Evolutionary conservation across 129 eudicot species (phyloP).

Genomic region (Flaveria trinervia): DNA sequence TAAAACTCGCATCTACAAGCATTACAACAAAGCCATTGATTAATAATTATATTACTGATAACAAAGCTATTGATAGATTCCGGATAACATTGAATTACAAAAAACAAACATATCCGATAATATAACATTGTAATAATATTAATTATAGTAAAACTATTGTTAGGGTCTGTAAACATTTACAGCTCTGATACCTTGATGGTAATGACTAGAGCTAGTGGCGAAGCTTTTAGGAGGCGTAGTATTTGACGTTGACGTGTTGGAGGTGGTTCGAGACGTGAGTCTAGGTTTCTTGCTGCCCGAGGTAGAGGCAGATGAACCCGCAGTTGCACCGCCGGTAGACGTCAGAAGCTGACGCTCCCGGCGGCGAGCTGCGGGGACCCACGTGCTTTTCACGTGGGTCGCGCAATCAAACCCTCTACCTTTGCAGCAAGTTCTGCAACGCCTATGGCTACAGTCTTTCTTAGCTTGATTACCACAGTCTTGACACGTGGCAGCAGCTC

Average conservation of each 20-base stretch:
- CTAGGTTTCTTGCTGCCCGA: slow-evolving; percentile 79
- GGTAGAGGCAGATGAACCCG: slow-evolving; percentile 69
- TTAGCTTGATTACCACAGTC: slow-evolving; percentile 96
- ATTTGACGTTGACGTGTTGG: slow-evolving; percentile 87
- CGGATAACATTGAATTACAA: no score
- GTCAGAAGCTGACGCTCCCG: slow-evolving; percentile 69
- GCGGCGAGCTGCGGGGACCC: slow-evolving; percentile 94
- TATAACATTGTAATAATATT: background rate
- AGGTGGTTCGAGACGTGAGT: slow-evolving; percentile 67
- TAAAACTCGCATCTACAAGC: slow-evolving; percentile 60
- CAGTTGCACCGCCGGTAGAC: slow-evolving; percentile 7
- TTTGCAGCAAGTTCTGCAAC: slow-evolving; percentile 90
- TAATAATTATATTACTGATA: background rate
- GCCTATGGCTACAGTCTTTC: slow-evolving; percentile 73
- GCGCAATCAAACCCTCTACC: slow-evolving; percentile 86
- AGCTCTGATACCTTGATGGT: slow-evolving; percentile 67
- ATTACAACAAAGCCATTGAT: background rate
- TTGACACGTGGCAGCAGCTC: slow-evolving; percentile 57
- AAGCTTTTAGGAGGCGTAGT: slow-evolving; percentile 84
- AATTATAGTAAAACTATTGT: background rate
- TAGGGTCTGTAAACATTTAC: no score
- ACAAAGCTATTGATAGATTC: background rate
- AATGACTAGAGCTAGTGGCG: slow-evolving; percentile 73
- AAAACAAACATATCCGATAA: no score
- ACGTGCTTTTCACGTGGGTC: slow-evolving; percentile 93